Conservation (phyloP, 305 asterid genomes). For the Plantago rigida region DNA sequence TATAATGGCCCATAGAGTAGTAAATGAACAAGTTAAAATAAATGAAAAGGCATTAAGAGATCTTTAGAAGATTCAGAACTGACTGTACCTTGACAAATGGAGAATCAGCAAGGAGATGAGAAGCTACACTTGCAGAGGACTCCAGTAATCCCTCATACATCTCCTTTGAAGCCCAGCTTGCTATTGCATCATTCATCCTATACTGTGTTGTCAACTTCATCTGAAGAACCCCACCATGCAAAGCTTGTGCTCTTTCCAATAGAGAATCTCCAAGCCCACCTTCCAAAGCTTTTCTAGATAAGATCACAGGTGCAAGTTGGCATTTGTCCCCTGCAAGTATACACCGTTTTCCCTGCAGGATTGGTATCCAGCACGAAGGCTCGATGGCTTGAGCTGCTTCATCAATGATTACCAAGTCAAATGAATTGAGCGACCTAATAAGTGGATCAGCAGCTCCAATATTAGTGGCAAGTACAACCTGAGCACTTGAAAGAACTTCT, state of each 20-base stretch:
- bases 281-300: constrained; percentile 85
- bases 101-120: constrained; percentile 88
- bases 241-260: constrained; percentile 63
- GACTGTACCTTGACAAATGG: constrained; percentile 73
- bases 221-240: constrained; percentile 64
- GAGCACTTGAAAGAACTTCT: constrained; percentile 69
- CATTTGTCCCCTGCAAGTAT: constrained; percentile 86
- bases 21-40: no score
- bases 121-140: constrained; percentile 62
- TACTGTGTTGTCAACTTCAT: constrained; percentile 66
- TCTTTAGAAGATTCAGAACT: background rate
- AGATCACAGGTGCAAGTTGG: constrained; percentile 93
- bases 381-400: constrained; percentile 97
- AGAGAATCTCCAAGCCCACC: constrained; percentile 84
- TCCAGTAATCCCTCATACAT: constrained; percentile 72
- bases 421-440: constrained; percentile 57
- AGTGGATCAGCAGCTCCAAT: constrained; percentile 95
- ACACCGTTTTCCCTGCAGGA: constrained; percentile 84
- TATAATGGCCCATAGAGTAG: no score
- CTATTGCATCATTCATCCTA: constrained; percentile 84
- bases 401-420: constrained; percentile 86
- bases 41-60: no score
- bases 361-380: constrained; percentile 96
- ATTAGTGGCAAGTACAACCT: constrained; percentile 88
- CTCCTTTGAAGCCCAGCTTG: constrained; percentile 98